Conservation (phyloP, 2,329 filamentous ascomycete genomes). For the Mycogone perniciosa region DNA sequence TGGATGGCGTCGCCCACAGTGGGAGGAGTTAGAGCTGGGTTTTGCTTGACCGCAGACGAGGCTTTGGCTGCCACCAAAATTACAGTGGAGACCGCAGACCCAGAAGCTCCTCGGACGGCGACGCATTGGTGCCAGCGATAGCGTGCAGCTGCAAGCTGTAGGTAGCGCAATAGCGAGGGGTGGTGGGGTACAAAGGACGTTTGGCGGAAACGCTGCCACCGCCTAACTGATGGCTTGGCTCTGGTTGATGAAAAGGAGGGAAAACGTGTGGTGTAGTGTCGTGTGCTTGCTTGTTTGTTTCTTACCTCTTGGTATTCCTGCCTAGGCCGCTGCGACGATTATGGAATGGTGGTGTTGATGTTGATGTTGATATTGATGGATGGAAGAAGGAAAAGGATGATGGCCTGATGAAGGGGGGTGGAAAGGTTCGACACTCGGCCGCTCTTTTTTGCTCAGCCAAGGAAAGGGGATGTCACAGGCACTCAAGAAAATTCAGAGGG, state of each 20-base stretch:
- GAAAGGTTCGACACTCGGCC: background rate
- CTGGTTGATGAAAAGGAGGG: background rate
- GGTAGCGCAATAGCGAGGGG: background rate
- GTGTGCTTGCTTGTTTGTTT: too few relatives aligned
- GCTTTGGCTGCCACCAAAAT: conserved; percentile 18
- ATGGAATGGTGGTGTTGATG: too few relatives aligned
- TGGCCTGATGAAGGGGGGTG: too few relatives aligned
- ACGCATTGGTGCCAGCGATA: conserved; percentile 3
- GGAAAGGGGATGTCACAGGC: background rate
- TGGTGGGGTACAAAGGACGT: background rate
- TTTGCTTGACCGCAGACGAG: conserved; percentile 10
- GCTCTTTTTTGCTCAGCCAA: background rate
- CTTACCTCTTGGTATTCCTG: too few relatives aligned
- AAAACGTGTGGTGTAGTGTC: too few relatives aligned
- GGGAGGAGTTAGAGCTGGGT: conserved; percentile 12
- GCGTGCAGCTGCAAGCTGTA: conserved; percentile 11
- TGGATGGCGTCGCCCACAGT: conserved; percentile 14
- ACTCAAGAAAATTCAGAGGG: background rate
- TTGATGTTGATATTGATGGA: too few relatives aligned
- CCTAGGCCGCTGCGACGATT: too few relatives aligned
- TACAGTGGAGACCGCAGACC: conserved; percentile 16
- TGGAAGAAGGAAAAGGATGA: too few relatives aligned
- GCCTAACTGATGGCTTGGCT: background rate
- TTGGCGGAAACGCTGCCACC: background rate
- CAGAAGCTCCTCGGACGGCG: conserved; percentile 7